Evolutionary conservation across 164 flowering plant genomes (phyloP).

Genomic region (Magnolia sinica): DNA sequence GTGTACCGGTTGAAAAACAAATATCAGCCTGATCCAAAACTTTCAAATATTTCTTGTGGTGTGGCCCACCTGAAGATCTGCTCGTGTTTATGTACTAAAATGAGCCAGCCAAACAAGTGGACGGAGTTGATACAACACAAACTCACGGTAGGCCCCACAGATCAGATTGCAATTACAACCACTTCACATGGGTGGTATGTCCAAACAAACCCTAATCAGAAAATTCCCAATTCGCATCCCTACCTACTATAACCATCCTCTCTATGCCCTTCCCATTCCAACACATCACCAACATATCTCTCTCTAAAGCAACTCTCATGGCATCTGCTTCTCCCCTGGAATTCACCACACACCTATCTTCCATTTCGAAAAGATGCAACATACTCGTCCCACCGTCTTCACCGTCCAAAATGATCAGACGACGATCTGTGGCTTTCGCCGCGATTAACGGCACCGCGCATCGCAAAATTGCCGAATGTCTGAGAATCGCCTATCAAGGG

Average conservation of each 20-base stretch:
- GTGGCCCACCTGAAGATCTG: too few species aligned
- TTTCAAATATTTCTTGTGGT: too few species aligned
- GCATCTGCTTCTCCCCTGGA: not conserved
- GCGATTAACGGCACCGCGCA: not conserved
- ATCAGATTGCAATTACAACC: too few species aligned
- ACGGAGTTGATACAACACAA: too few species aligned
- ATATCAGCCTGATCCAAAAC: too few species aligned
- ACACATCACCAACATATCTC: not conserved
- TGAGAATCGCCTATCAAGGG: conserved; percentile 30
- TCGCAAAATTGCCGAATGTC: not conserved
- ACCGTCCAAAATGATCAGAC: not conserved
- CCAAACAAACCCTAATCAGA: not conserved
- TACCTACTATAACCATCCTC: not conserved
- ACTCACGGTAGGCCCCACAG: too few species aligned
- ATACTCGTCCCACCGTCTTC: not conserved
- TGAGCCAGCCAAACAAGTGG: too few species aligned
- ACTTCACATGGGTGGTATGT: not conserved
- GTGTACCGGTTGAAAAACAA: too few species aligned
- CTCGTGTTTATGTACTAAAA: too few species aligned
- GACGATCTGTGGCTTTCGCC: not conserved
- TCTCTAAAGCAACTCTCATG: not conserved
- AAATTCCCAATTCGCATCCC: not conserved
- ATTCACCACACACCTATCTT: not conserved
- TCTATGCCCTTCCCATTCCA: not conserved
- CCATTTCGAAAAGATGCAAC: not conserved